Conservation (phyloP, 345 rosid genomes). For the Geranium brycei region DNA sequence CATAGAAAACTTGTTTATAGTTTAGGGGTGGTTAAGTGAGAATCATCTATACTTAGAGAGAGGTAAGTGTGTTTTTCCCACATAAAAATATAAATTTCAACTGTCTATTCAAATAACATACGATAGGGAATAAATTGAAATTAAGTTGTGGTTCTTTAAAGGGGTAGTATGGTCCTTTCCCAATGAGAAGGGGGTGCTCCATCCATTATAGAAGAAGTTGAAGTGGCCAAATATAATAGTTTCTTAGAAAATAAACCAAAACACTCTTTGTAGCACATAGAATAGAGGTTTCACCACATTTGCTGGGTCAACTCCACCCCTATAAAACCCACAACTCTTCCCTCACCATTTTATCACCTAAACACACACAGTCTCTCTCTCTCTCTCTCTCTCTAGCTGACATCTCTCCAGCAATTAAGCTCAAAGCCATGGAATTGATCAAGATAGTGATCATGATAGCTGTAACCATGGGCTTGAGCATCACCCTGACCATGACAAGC, state of each 20-base stretch:
- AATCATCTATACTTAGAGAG: no score
- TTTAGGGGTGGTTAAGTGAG: no score
- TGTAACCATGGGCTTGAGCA: conserved; percentile 30
- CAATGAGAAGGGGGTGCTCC: no score
- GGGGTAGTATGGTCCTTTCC: no score
- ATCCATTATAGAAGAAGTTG: not conserved
- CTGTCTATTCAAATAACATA: no score
- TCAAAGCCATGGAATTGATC: conserved; percentile 17
- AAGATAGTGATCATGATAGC: conserved; percentile 34
- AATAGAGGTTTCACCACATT: conserved; percentile 30
- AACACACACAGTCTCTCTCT: not conserved
- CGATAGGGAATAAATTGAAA: no score
- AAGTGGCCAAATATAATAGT: not conserved
- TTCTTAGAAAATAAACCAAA: not conserved
- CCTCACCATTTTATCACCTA: not conserved
- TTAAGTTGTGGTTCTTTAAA: no score
- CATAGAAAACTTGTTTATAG: no score
- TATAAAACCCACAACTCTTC: not conserved
- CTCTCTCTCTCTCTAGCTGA: not conserved
- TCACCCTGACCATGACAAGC: conserved; percentile 24
- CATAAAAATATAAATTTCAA: no score
- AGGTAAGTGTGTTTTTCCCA: no score
- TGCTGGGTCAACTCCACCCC: conserved; percentile 47
- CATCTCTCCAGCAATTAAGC: conserved; percentile 2
- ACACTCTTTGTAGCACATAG: conserved; percentile 24